phyloP scores from a whole-genome alignment of 371 early-diverging fungal species.

The Globomyces sp. region DNA sequence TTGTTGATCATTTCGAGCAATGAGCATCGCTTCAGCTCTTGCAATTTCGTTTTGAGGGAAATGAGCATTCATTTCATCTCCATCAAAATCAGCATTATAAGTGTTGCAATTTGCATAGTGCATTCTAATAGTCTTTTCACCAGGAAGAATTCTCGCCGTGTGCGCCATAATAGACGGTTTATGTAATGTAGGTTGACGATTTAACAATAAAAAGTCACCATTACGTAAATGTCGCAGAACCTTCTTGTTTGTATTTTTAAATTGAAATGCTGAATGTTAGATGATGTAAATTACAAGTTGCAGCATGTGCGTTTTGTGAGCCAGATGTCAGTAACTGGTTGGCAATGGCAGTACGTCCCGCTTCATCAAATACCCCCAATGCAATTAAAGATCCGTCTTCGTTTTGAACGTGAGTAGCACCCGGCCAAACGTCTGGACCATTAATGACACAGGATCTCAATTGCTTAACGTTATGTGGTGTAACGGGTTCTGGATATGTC shows the following conservation, averaged over 20 bases:
- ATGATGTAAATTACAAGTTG: conserved; percentile 1
- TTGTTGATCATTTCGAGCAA: conserved; percentile 96
- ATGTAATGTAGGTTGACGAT: conserved; percentile 99
- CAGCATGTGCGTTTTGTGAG: conserved; percentile 3
- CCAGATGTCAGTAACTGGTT: conserved; percentile 88
- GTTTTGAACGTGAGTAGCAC: conserved; percentile 91
- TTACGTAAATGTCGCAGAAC: conserved; percentile 96
- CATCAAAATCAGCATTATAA: conserved; percentile 99
- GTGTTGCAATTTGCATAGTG: conserved; percentile 97
- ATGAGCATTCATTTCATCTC: conserved; percentile 99
- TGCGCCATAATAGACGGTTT: conserved; percentile 99
- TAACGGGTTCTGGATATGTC: conserved; percentile 99
- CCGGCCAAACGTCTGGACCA: conserved; percentile 98
- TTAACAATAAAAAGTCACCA: conserved; percentile 97
- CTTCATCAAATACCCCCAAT: conserved; percentile 74
- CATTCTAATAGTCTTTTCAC: conserved; percentile 99
- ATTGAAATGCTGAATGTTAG: conserved; percentile 7
- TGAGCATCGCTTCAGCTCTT: conserved; percentile 92
- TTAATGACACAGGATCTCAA: conserved; percentile 95
- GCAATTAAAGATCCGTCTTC: conserved; percentile 90
- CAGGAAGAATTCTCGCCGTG: conserved; percentile 94
- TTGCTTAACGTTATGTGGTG: conserved; percentile 89
- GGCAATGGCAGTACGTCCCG: conserved; percentile 93
- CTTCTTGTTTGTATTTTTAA: conserved; percentile 77
- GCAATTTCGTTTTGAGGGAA: conserved; percentile 98